These are phyloP conservation scores for Paraurostyla sp. DNA, from an alignment of 73 alveolate species.

Conservation along the genomic window DNA sequence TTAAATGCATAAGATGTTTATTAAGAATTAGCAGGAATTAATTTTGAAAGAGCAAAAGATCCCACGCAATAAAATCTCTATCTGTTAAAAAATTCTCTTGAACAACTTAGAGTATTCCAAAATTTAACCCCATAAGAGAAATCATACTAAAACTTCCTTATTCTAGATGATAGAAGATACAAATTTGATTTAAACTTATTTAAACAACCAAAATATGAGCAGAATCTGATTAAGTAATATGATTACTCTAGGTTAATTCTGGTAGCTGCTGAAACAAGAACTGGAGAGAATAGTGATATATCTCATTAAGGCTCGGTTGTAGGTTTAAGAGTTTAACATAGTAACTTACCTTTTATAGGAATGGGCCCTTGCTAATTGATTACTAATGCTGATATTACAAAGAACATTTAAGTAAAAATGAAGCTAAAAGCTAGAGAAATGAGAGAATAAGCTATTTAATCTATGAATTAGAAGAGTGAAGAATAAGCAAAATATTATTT, in stretches of 20 bases:
- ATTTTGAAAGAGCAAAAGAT: slow-evolving; percentile 49
- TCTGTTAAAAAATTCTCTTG: slow-evolving; percentile 32
- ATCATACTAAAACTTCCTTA: background rate
- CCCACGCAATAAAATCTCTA: background rate
- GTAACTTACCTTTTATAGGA: slow-evolving; percentile 41
- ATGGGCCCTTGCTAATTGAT: slow-evolving; percentile 60
- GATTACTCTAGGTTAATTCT: slow-evolving; percentile 7
- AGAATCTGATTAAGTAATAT: background rate
- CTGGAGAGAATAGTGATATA: slow-evolving; percentile 23
- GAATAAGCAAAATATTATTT: slow-evolving; percentile 49
- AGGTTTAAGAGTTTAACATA: slow-evolving; percentile 24
- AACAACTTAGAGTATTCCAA: background rate
- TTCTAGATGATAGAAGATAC: slow-evolving; percentile 38
- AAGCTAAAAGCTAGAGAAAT: background rate
- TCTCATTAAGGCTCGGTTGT: slow-evolving; percentile 28
- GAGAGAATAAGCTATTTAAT: background rate
- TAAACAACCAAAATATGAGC: background rate
- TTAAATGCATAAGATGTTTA: slow-evolving; percentile 13
- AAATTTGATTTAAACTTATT: slow-evolving; percentile 41
- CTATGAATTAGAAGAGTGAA: background rate
- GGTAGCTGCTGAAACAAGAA: slow-evolving; percentile 49
- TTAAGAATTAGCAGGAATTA: slow-evolving; percentile 9
- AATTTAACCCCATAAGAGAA: background rate
- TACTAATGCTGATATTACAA: slow-evolving; percentile 31
- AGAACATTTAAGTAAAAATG: slow-evolving; percentile 27